Conservation (phyloP, 129 eudicot species). For the Glebionis coronaria region DNA sequence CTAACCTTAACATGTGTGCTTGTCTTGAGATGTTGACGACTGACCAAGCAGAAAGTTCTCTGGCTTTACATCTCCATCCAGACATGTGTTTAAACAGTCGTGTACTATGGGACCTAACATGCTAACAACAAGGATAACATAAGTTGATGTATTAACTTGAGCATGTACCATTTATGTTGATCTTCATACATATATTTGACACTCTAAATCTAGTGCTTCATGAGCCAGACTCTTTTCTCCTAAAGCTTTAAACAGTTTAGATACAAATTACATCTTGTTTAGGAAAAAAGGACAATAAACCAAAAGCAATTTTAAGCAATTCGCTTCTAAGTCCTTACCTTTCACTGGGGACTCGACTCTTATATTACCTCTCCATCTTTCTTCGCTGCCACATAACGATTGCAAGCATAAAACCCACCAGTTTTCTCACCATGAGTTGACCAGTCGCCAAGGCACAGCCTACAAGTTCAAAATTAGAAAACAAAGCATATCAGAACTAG, state of each 20-base stretch:
- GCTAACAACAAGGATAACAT: background rate
- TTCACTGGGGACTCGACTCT: conserved; percentile 34
- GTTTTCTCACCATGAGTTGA: too few relatives aligned
- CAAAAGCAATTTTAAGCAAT: background rate
- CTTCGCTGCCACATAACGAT: too few relatives aligned
- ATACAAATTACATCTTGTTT: background rate
- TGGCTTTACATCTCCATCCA: conserved; percentile 88
- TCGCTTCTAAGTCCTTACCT: conserved; percentile 16
- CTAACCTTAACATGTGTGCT: too few relatives aligned
- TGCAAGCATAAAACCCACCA: too few relatives aligned
- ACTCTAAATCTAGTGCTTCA: conserved; percentile 13
- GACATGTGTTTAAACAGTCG: too few relatives aligned
- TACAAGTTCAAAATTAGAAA: too few relatives aligned
- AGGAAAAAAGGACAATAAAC: background rate
- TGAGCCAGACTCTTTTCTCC: conserved; percentile 5
- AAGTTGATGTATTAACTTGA: background rate
- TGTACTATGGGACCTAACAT: too few relatives aligned
- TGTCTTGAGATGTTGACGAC: conserved; percentile 79
- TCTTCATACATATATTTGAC: background rate
- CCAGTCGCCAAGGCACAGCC: too few relatives aligned
- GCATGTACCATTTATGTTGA: background rate
- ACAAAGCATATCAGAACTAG: too few relatives aligned
- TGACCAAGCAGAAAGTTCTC: conserved; percentile 86
- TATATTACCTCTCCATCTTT: too few relatives aligned
- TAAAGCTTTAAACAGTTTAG: background rate